phyloP scores from a whole-genome alignment of 192 early-diverging fungal genomes.

The Coemansia nantahalensis region DNA sequence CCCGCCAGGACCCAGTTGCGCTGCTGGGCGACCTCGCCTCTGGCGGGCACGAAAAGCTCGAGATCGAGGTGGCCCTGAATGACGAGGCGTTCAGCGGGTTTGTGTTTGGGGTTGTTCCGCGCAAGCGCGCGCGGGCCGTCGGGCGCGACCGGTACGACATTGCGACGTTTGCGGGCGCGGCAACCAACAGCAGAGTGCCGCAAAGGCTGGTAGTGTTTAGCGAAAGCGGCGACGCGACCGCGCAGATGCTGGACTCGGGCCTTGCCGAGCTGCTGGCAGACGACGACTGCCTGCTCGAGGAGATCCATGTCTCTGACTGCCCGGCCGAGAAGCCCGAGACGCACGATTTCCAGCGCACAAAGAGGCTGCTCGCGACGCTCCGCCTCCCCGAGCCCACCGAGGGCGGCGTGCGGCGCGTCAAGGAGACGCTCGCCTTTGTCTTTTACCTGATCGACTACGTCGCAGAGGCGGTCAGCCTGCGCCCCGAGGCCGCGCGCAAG shows the following conservation, averaged over 20 bases:
- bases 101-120: constrained; percentile 70
- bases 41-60: constrained; percentile 33
- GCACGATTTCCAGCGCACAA: constrained; percentile 54
- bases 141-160: constrained; percentile 65
- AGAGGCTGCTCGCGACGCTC: constrained; percentile 40
- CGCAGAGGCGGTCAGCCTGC: constrained; percentile 26
- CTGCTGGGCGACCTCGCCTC: constrained; percentile 48
- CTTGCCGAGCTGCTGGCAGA: constrained; percentile 48
- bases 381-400: constrained; percentile 29
- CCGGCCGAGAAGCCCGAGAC: constrained; percentile 59
- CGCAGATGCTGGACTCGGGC: constrained; percentile 52
- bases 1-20: constrained; percentile 49
- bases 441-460: constrained; percentile 44
- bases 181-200: constrained; percentile 19
- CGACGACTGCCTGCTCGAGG: constrained; percentile 52
- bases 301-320: constrained; percentile 60
- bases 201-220: constrained; percentile 54
- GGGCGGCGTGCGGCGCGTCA: constrained; percentile 16
- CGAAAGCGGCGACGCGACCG: constrained; percentile 58
- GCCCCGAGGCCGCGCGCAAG: constrained; percentile 55
- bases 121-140: constrained; percentile 55
- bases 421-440: constrained; percentile 48
- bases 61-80: constrained; percentile 51
- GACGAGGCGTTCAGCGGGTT: constrained; percentile 46
- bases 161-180: constrained; percentile 38